These are phyloP conservation scores for Penicillium bovifimosum DNA, from an alignment of 495 filamentous ascomycete species.

Conservation along the genomic window DNA sequence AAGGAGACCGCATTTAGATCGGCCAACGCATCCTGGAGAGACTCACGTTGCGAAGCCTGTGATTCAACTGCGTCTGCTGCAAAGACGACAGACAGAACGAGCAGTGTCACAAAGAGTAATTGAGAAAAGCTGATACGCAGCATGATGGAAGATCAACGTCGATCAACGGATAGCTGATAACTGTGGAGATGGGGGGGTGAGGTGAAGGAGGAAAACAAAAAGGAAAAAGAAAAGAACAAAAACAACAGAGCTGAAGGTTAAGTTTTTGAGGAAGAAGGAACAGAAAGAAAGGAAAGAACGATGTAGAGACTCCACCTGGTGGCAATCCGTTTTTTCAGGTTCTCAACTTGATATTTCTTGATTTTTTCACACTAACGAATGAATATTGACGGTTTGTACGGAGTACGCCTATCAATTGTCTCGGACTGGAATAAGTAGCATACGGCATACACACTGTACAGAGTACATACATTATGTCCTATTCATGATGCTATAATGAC, in stretches of 20 bases:
- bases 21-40: conserved; percentile 37
- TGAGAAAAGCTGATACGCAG: conserved; percentile 22
- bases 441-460: too few relatives aligned
- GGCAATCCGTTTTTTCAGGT: too few relatives aligned
- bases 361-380: conserved; percentile 1
- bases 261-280: not conserved
- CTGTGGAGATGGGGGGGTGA: conserved; percentile 15
- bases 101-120: conserved; percentile 15
- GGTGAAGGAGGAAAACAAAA: conserved; percentile 1
- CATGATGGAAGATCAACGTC: conserved; percentile 13
- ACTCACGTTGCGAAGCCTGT: conserved; percentile 20
- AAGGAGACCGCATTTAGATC: conserved; percentile 36
- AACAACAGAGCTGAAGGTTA: too few relatives aligned
- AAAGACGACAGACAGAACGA: conserved; percentile 15
- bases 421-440: not conserved
- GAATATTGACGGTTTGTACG: not conserved
- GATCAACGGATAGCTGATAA: conserved; percentile 14
- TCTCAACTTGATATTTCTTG: not conserved
- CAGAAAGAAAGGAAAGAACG: not conserved
- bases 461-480: not conserved
- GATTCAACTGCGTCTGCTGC: conserved; percentile 15
- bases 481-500: too few relatives aligned
- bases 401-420: not conserved
- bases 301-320: not conserved
- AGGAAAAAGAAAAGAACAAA: conserved; percentile 10